These are phyloP conservation scores for Periconia digitata DNA, from an alignment of 2,329 filamentous ascomycete species.

Conservation along the genomic window DNA sequence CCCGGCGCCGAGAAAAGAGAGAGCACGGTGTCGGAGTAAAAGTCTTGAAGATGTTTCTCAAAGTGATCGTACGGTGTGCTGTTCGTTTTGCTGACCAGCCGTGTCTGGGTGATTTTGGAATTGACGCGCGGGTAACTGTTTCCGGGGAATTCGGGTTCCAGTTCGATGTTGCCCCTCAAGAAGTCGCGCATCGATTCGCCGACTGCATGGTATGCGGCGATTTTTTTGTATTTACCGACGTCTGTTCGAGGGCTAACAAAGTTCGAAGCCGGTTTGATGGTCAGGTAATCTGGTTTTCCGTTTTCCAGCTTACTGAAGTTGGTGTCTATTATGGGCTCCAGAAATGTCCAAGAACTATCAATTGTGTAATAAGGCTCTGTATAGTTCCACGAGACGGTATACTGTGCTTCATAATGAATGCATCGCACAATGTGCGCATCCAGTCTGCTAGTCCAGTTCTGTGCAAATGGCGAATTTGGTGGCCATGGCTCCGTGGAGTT, in stretches of 20 bases:
- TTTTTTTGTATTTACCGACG: slow-evolving; percentile 33
- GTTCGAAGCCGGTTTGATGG: slow-evolving; percentile 22
- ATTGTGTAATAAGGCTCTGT: slow-evolving; percentile 30
- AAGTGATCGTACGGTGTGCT: slow-evolving; percentile 28
- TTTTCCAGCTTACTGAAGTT: slow-evolving; percentile 33
- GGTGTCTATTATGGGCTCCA: slow-evolving; percentile 33
- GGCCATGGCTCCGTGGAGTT: slow-evolving; percentile 28
- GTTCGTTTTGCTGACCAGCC: slow-evolving; percentile 43
- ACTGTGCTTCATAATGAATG: slow-evolving; percentile 37
- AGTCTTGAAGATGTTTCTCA: slow-evolving; percentile 21
- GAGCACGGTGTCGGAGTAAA: slow-evolving; percentile 39
- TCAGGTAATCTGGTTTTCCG: slow-evolving; percentile 42
- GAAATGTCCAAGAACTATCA: slow-evolving; percentile 21
- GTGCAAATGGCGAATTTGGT: slow-evolving; percentile 19
- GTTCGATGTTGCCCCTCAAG: slow-evolving; percentile 31
- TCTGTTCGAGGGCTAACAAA: slow-evolving; percentile 29
- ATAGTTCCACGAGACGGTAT: slow-evolving; percentile 36
- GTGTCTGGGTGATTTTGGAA: slow-evolving; percentile 46
- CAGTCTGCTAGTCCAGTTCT: slow-evolving; percentile 31
- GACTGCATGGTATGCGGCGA: slow-evolving; percentile 37
- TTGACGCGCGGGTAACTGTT: slow-evolving; percentile 28
- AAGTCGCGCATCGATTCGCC: slow-evolving; percentile 35
- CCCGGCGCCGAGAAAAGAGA: slow-evolving; percentile 39
- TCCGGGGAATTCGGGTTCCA: slow-evolving; percentile 28
- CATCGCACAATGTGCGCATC: slow-evolving; percentile 36